Base-by-base conservation (phyloP, 176 grass and related monocot genomes). In the Cenchrus fungigraminus region DNA sequence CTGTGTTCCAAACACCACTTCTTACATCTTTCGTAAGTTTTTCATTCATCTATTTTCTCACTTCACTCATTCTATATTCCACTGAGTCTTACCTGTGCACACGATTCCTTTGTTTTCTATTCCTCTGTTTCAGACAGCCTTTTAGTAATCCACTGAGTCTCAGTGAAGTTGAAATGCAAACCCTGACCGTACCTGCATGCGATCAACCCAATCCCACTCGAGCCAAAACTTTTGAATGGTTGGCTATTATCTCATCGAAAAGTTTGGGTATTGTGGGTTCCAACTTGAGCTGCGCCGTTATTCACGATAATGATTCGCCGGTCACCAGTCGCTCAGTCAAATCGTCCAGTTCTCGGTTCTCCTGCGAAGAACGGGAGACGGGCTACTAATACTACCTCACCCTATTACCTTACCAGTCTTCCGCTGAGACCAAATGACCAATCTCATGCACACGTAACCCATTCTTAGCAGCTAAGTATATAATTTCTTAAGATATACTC, bases 301-400 rank as follows among this genome's bases (percentile, higher is more conserved):
- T 65, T 68, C 32, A 6, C 12, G 28, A 68, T 31, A 40, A 40
- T 40, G 2, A 59, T 59, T 50, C 12, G 6, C 13, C 3, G 78
- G 85, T 60, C 79, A 74, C 19, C 50, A 10, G 7, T 12, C 10
- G 13, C 46, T 44, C 68, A 55, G 40, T 81, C 46, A 86, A 86
- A 79, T 85, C 10, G 8, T 73, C 29, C 10, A 14, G 22, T 65
- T 65, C 45, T 88, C 64, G 8, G 8, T 79, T 73, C 55, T 83
- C 80, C 29, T 32, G 20, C 2, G 65, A 64, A 31, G 40, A 70
- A 63, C 65, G 79, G 66, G 37, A 49, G 7, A 57, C 8, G 66
- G 46, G 31, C 15, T 56, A 37, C 51, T 34, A 1, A 6, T 12
- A 45, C 4, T 12, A 40, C 47, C 20, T 14, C 20, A 7, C 49